Evolutionary conservation across 768 basidiomycete genomes (phyloP).

Genomic region (Pleurotus ostreatus): DNA sequence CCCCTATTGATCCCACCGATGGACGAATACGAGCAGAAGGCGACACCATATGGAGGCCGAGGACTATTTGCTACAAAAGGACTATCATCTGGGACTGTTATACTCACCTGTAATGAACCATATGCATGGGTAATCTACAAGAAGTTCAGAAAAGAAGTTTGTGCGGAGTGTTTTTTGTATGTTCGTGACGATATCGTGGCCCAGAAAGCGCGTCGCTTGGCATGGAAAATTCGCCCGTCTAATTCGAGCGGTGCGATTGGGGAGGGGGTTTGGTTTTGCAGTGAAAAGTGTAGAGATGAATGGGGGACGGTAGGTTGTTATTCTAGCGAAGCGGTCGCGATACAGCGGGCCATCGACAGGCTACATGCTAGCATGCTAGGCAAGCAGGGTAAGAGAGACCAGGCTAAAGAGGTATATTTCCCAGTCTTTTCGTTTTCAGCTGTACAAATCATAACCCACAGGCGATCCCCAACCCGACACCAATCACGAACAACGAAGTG

Average conservation of each 20-base stretch:
- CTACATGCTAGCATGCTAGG: slow-evolving; percentile 11
- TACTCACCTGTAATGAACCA: slow-evolving; percentile 43
- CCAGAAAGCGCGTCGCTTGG: slow-evolving; percentile 21
- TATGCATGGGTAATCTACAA: slow-evolving; percentile 57
- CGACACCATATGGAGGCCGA: slow-evolving; percentile 47
- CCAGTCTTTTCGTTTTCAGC: no score
- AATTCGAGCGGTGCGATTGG: slow-evolving; percentile 12
- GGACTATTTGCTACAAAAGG: slow-evolving; percentile 43
- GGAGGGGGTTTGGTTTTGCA: slow-evolving; percentile 56
- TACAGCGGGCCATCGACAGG: slow-evolving; percentile 27
- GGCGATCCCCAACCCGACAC: no score
- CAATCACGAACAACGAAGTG: no score
- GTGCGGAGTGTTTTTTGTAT: slow-evolving; percentile 62
- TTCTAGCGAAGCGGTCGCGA: slow-evolving; percentile 26
- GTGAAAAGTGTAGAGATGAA: slow-evolving; percentile 35
- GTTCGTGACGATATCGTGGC: slow-evolving; percentile 37
- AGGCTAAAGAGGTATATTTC: slow-evolving; percentile 17
- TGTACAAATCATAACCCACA: no score
- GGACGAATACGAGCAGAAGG: slow-evolving; percentile 2
- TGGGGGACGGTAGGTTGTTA: slow-evolving; percentile 35
- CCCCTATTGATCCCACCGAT: no score
- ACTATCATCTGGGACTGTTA: slow-evolving; percentile 38
- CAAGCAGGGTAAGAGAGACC: slow-evolving; percentile 23
- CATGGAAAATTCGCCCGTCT: slow-evolving; percentile 38
- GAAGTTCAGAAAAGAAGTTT: slow-evolving; percentile 65